Evolutionary conservation across 371 early-diverging fungal genomes (phyloP), one percentile per base, ranked within the genome.

Genomic region (Mucor lusitanicus): DNA sequence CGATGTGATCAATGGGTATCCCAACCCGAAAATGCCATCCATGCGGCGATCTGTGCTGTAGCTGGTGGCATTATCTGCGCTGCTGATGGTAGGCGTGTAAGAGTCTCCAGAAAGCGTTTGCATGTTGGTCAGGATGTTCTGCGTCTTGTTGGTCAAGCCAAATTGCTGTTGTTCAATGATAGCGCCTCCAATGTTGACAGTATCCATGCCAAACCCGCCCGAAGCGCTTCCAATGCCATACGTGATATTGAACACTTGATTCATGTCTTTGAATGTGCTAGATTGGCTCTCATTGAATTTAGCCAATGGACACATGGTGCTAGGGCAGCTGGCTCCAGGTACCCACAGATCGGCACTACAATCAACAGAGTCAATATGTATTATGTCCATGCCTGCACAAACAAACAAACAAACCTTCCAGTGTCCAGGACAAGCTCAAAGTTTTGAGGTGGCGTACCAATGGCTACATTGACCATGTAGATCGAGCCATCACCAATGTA

Each of bases 21-120:
- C 85, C 17, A 82, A 37, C 0, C 85, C 85, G 11, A 82, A 64
- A 9, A 85, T 77, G 46, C 85, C 85, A 67, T 84, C 75, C 37
- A 67, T 68, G 23, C 46, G 40, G 35, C 21, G 11, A 15, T 67
- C 54, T 30, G 40, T 8, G 21, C 42, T 54, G 54, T 39, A 64
- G 1, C 23, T 27, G 8, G 30, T 61, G 13, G n/a, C n/a, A 15
- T 37, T 42, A 8, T 35, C 39, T 58, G 44, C 56, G 0, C 28
- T 25, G 37, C 37, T 63, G 19, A 17, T 17, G 7, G 55, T 46
- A 21, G 68, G 59, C 13, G 68, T 58, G 12, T 64, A 54, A 3
- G 50, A n/a, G 11, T 23, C 25, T 15, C 44, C 55, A 23, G 58
- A 23, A 28, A 50, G 65, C 37, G 56, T 64, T 23, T 12, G 50